phyloP scores from a whole-genome alignment of 768 basidiomycete species.

The Kwoniella sp. region DNA sequence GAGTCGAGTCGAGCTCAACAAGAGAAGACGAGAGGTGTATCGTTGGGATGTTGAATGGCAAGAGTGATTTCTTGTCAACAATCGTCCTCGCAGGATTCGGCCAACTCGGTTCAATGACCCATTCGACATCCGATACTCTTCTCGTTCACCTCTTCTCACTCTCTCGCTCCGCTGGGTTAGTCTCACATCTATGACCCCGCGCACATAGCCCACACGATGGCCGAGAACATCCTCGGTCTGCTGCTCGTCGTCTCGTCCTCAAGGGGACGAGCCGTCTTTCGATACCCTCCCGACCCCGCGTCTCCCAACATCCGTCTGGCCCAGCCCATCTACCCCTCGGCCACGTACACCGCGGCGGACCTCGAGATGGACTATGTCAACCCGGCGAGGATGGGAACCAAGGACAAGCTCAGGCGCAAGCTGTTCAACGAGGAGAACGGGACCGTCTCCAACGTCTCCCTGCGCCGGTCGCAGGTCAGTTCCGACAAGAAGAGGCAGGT shows the following conservation, averaged over 20 bases:
- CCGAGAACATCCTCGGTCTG: constrained; percentile 62
- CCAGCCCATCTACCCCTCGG: constrained; percentile 56
- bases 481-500: too few relatives aligned
- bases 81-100: too few relatives aligned
- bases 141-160: too few relatives aligned
- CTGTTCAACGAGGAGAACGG: not conserved
- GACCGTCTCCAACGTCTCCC: constrained; percentile 1
- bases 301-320: constrained; percentile 62
- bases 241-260: constrained; percentile 74
- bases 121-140: too few relatives aligned
- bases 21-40: not conserved
- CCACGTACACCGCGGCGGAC: constrained; percentile 29
- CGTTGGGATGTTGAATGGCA: too few relatives aligned
- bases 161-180: too few relatives aligned
- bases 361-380: constrained; percentile 8
- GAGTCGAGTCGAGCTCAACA: too few relatives aligned
- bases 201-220: constrained; percentile 34
- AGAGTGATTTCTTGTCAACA: not conserved
- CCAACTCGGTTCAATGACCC: too few relatives aligned
- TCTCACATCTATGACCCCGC: too few relatives aligned
- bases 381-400: not conserved
- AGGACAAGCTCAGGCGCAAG: not conserved
- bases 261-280: constrained; percentile 74
- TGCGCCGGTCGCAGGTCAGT: not conserved
- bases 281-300: constrained; percentile 74